Percentiles rank a stretch among this genome's conserved stretches.
phyloP scores from a whole-genome alignment of 352 stramenopile species.

The Phytopythium mirpurense region DNA sequence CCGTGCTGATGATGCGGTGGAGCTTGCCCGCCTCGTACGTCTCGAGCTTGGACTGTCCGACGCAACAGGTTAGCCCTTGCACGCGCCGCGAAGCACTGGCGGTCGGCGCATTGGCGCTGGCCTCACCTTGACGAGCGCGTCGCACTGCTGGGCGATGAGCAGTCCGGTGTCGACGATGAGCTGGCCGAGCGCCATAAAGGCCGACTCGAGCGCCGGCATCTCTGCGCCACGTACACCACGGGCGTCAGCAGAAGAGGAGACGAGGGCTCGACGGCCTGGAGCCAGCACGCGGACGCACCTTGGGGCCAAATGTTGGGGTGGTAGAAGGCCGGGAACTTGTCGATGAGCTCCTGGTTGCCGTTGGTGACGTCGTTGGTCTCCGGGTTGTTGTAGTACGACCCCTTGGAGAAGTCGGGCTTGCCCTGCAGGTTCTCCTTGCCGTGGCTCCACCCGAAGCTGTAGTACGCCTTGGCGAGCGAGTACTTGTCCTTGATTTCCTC shows the following conservation, averaged over 20 bases:
- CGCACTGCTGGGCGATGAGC: constrained; percentile 90
- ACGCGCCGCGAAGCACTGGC: too few relatives aligned
- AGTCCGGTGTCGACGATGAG: constrained; percentile 91
- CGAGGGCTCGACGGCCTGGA: neutral
- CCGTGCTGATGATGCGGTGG: constrained; percentile 82
- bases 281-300: constrained; percentile 7
- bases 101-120: too few relatives aligned
- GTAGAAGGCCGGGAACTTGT: constrained; percentile 87
- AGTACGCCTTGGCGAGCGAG: constrained; percentile 86
- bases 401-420: constrained; percentile 92
- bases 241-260: neutral
- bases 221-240: constrained; percentile 13
- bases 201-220: constrained; percentile 75
- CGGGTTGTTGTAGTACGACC: constrained; percentile 97
- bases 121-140: constrained; percentile 74
- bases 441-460: constrained; percentile 95
- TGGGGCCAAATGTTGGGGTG: constrained; percentile 93
- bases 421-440: constrained; percentile 94
- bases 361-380: constrained; percentile 82
- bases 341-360: constrained; percentile 70
- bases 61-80: neutral
- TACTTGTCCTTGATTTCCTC: constrained; percentile 73
- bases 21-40: constrained; percentile 84
- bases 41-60: constrained; percentile 31
- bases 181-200: constrained; percentile 90